phyloP scores from a whole-genome alignment of 2,329 filamentous ascomycete species.

The Pseudocercospora musae region DNA sequence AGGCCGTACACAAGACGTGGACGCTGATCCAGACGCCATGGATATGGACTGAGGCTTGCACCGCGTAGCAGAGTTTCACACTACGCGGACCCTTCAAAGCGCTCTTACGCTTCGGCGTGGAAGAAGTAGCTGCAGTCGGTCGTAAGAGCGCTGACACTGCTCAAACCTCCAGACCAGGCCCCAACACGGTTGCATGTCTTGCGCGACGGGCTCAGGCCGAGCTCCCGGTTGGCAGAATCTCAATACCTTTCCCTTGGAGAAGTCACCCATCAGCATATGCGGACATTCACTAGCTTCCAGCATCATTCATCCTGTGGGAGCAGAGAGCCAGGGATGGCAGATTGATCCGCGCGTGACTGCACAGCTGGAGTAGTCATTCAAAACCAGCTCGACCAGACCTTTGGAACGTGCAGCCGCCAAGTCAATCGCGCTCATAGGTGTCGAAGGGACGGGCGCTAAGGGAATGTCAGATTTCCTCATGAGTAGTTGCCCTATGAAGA shows the following conservation, averaged over 20 bases:
- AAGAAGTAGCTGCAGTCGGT: neutral
- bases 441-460: neutral
- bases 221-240: neutral
- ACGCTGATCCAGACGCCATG: constrained; percentile 64
- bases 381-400: neutral
- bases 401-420: neutral
- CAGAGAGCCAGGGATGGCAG: neutral
- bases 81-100: neutral
- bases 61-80: neutral
- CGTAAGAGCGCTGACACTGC: neutral
- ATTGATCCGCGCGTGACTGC: neutral
- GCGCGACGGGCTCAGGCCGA: neutral
- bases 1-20: constrained; percentile 35
- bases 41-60: constrained; percentile 49
- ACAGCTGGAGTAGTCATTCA: neutral
- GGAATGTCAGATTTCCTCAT: neutral
- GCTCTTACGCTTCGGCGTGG: neutral
- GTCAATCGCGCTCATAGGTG: neutral
- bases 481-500: neutral
- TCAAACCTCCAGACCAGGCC: neutral
- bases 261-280: neutral
- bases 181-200: neutral
- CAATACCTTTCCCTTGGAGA: neutral
- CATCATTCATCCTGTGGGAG: neutral
- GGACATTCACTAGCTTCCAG: neutral